A percentile compares a stretch with the other conserved stretches of the same genome.
Conservation (phyloP, 2,329 filamentous ascomycete species). For the Hypoxylon sp. region DNA sequence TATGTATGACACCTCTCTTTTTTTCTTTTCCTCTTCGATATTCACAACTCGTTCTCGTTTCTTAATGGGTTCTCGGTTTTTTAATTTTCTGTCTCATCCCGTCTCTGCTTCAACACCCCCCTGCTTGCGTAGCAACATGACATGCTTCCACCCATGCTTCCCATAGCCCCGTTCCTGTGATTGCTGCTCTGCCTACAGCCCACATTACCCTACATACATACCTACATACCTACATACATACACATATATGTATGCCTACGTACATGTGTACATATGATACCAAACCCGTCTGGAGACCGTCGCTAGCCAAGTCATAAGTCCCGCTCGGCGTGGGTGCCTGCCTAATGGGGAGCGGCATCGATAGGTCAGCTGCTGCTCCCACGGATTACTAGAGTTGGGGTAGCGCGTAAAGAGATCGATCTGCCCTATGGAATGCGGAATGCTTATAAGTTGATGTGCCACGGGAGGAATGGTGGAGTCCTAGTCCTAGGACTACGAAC, state of each 20-base stretch:
- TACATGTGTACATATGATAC: constrained; percentile 10
- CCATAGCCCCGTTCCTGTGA: background rate
- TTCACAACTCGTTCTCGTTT: constrained; percentile 21
- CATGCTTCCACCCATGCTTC: constrained; percentile 1
- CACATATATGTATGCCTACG: constrained; percentile 8
- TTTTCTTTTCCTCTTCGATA: constrained; percentile 15
- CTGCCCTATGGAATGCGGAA: constrained; percentile 23
- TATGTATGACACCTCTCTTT: constrained; percentile 20
- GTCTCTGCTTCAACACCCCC: constrained; percentile 22
- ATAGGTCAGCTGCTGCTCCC: constrained; percentile 38
- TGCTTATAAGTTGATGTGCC: constrained; percentile 6
- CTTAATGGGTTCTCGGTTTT: constrained; percentile 17
- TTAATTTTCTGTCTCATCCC: constrained; percentile 28
- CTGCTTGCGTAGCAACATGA: constrained; percentile 30
- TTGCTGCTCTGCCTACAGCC: constrained; percentile 7
- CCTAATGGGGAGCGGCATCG: constrained; percentile 39
- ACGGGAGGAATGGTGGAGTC: constrained; percentile 7
- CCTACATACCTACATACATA: too few relatives aligned
- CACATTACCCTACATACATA: constrained; percentile 12
- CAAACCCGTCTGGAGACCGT: constrained; percentile 35
- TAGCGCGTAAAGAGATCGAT: constrained; percentile 37
- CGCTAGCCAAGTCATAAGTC: constrained; percentile 39
- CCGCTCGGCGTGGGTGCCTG: constrained; percentile 36
- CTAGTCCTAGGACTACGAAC: constrained; percentile 19
- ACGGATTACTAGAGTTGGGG: constrained; percentile 42